Conservation (phyloP, 805 yeast genomes). For the Saccharomycopsis sp. region DNA sequence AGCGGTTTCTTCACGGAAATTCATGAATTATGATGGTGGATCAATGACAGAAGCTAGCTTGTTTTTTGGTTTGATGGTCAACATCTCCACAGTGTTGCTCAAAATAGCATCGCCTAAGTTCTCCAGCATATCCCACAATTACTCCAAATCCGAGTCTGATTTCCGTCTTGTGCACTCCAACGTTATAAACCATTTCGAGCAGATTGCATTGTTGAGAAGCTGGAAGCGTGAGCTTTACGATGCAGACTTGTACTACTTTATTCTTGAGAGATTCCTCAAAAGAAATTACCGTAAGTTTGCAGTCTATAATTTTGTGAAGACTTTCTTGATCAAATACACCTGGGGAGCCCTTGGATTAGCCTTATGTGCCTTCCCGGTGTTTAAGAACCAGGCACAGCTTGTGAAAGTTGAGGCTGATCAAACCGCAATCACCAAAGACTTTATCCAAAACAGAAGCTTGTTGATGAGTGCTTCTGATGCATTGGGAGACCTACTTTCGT, state of each 20-base stretch:
- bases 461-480: conserved; percentile 81
- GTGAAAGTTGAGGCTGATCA: conserved; percentile 29
- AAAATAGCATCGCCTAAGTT: conserved; percentile 84
- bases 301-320: conserved; percentile 77
- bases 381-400: conserved; percentile 43
- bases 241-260: conserved; percentile 74
- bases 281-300: conserved; percentile 68
- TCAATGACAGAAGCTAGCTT: conserved; percentile 74
- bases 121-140: conserved; percentile 67
- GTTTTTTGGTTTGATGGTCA: conserved; percentile 72
- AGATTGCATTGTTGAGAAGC: conserved; percentile 79
- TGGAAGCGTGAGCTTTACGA: conserved; percentile 71
- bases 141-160: conserved; percentile 77
- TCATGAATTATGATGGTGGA: conserved; percentile 45
- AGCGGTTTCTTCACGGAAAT: conserved; percentile 12
- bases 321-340: conserved; percentile 81
- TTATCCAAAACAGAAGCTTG: conserved; percentile 81
- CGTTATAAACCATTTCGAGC: conserved; percentile 72
- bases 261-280: conserved; percentile 71
- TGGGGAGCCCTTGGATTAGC: conserved; percentile 95
- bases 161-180: conserved; percentile 79
- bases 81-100: conserved; percentile 66
- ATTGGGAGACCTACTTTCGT: conserved; percentile 76
- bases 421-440: conserved; percentile 27
- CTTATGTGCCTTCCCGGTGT: conserved; percentile 84